Percentiles rank a stretch among this genome's conserved stretches.
Evolutionary conservation across 139 green algal species (phyloP).

Genomic region (Tetraselmis striata): DNA sequence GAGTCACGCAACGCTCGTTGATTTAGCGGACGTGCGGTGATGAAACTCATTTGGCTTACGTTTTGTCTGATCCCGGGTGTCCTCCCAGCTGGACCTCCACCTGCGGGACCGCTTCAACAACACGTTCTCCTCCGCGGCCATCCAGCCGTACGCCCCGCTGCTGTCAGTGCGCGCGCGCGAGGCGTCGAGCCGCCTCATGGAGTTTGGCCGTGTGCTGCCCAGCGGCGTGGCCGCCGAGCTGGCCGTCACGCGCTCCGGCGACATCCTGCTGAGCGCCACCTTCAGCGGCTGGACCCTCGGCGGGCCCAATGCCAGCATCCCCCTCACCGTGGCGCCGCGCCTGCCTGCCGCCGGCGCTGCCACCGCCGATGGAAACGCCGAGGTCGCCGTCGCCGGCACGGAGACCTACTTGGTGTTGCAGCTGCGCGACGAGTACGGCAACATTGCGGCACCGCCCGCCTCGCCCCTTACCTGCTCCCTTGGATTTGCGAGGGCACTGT

Average conservation of each 20-base stretch:
- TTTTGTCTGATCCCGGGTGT: too few relatives aligned
- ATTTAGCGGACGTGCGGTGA: too few relatives aligned
- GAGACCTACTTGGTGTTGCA: not conserved
- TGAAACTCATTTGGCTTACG: too few relatives aligned
- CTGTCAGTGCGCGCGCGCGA: not conserved
- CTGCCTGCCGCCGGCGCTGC: too few relatives aligned
- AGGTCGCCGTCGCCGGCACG: not conserved
- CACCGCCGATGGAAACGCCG: not conserved
- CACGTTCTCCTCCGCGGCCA: not conserved
- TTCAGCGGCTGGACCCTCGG: not conserved
- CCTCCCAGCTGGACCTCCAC: not conserved
- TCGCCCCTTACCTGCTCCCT: not conserved
- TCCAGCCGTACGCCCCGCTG: not conserved
- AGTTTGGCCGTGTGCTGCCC: not conserved
- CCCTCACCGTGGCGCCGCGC: not conserved
- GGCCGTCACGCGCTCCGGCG: not conserved
- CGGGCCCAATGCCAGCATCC: not conserved
- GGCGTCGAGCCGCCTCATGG: not conserved
- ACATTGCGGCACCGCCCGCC: not conserved
- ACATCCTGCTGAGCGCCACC: not conserved
- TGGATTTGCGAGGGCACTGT: not conserved
- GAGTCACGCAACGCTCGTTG: too few relatives aligned
- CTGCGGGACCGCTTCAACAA: not conserved
- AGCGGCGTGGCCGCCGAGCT: not conserved
- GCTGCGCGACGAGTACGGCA: not conserved